Conservation (phyloP, 805 yeast genomes). For the Monosporozyma servazzii region DNA sequence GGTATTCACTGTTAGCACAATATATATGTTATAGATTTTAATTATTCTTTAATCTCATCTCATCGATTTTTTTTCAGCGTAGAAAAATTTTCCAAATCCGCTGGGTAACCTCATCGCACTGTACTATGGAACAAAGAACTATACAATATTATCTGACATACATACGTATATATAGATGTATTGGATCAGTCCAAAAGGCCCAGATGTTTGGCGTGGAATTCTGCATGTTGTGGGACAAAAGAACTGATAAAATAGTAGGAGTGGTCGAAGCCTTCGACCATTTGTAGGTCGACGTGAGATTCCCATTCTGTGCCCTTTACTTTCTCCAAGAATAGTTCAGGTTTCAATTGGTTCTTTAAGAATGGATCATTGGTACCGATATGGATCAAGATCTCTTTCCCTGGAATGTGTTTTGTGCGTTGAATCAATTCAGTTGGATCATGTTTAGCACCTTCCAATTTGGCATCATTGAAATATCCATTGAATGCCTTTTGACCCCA, state of each 20-base stretch:
- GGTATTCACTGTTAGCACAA: neutral
- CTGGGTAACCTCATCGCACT: neutral
- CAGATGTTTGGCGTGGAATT: slow-evolving; percentile 67
- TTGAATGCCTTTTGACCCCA: slow-evolving; percentile 87
- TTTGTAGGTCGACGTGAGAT: slow-evolving; percentile 47
- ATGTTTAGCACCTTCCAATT: slow-evolving; percentile 53
- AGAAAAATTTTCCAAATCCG: slow-evolving; percentile 1
- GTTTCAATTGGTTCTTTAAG: slow-evolving; percentile 58
- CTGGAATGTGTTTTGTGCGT: slow-evolving; percentile 35
- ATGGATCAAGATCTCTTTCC: slow-evolving; percentile 66
- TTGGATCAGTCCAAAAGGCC: slow-evolving; percentile 14
- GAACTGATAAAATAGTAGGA: slow-evolving; percentile 77
- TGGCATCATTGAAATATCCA: slow-evolving; percentile 48
- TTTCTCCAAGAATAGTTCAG: slow-evolving; percentile 57
- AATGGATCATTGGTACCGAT: slow-evolving; percentile 76
- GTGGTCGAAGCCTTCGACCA: slow-evolving; percentile 84
- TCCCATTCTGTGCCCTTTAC: slow-evolving; percentile 49
- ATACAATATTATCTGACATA: neutral
- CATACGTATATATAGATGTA: neutral
- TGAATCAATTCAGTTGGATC: slow-evolving; percentile 67
- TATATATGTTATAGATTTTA: neutral
- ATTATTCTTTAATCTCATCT: neutral
- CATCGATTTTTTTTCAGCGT: slow-evolving; percentile 1
- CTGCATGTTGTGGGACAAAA: slow-evolving; percentile 75
- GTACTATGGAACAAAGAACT: neutral